Percentiles rank a stretch among this genome's conserved stretches.
phyloP scores from a whole-genome alignment of 176 grass and related monocot genomes.

The Ananas comosus region DNA sequence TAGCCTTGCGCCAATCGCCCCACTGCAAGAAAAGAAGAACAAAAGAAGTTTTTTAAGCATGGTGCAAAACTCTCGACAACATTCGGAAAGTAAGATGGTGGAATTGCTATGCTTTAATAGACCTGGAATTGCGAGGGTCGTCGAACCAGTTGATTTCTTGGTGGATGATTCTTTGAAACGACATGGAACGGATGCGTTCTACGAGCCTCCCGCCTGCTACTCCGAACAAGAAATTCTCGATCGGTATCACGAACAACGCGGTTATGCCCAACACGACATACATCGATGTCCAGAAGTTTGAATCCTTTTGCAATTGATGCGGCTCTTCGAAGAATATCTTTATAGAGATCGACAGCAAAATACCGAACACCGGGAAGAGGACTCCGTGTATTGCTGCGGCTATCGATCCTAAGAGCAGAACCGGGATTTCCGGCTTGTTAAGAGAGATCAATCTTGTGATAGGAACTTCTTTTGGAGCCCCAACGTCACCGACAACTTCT shows the following conservation, averaged over 20 bases:
- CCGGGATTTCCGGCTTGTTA: constrained; percentile 71
- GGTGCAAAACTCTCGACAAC: background rate
- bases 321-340: constrained; percentile 56
- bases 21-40: constrained; percentile 39
- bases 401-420: constrained; percentile 60
- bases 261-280: constrained; percentile 48
- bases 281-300: constrained; percentile 80
- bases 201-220: constrained; percentile 80
- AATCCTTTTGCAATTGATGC: constrained; percentile 51
- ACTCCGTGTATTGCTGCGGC: constrained; percentile 67
- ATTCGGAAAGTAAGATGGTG: background rate
- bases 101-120: background rate
- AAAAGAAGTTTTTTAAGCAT: background rate
- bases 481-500: constrained; percentile 8
- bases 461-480: constrained; percentile 38
- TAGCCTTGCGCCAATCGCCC: constrained; percentile 53
- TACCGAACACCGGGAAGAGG: constrained; percentile 65
- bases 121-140: constrained; percentile 76
- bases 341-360: constrained; percentile 49
- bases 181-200: constrained; percentile 56
- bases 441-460: constrained; percentile 47
- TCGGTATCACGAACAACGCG: constrained; percentile 38
- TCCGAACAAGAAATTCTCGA: constrained; percentile 69
- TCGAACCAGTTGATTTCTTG: constrained; percentile 96
- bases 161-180: constrained; percentile 57